Conservation (phyloP, 345 rosid species). For the Lumnitzera littorea region DNA sequence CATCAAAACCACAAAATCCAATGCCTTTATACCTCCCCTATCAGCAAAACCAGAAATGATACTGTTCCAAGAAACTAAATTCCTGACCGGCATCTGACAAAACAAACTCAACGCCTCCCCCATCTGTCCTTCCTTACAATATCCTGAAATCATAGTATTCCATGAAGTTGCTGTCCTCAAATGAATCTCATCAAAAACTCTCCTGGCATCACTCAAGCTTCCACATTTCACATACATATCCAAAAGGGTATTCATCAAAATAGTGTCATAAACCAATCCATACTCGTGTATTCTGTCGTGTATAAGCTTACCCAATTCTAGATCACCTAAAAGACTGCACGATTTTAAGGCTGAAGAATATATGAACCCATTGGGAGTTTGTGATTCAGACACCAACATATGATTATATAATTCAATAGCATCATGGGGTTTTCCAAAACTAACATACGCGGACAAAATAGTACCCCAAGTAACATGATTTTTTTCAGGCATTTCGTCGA, state of each 20-base stretch:
- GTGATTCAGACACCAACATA: constrained; percentile 34
- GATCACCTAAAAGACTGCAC: constrained; percentile 48
- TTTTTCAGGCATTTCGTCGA: constrained; percentile 53
- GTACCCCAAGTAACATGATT: constrained; percentile 66
- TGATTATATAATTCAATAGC: constrained; percentile 32
- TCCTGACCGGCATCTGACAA: constrained; percentile 34
- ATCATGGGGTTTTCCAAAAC: constrained; percentile 28
- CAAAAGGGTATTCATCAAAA: constrained; percentile 59
- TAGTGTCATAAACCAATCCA: constrained; percentile 35
- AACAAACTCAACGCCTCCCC: constrained; percentile 54
- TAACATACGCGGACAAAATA: constrained; percentile 42
- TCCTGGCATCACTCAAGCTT: constrained; percentile 43
- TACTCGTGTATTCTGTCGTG: constrained; percentile 32
- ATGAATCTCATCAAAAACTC: constrained; percentile 28
- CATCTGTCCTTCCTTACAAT: constrained; percentile 49
- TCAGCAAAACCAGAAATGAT: constrained; percentile 60
- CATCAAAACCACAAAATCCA: constrained; percentile 49
- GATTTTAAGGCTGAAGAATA: constrained; percentile 63
- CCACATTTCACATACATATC: constrained; percentile 74
- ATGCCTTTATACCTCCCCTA: constrained; percentile 34
- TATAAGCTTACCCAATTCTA: constrained; percentile 42
- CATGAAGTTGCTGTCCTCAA: constrained; percentile 44
- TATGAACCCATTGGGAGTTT: constrained; percentile 47
- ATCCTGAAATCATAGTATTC: constrained; percentile 69
- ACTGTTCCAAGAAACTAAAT: constrained; percentile 62